Evolutionary conservation across 1,284 basidiomycete genomes (phyloP), one percentile per base, ranked within the genome.

Genomic region (Afroboletus lepidellus): DNA sequence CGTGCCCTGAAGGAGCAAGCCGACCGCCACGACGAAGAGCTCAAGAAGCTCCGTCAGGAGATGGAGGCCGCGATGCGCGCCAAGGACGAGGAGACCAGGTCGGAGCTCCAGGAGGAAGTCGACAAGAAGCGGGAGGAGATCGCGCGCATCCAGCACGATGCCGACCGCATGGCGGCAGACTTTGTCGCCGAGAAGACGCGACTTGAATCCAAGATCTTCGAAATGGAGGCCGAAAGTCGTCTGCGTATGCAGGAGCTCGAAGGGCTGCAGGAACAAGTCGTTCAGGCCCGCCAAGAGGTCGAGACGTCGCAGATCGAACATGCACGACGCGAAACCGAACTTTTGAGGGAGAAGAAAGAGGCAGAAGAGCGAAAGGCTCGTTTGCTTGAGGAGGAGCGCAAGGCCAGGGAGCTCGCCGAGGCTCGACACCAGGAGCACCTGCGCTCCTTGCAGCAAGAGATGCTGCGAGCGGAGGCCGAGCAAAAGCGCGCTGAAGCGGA

Each of bases 41-140:
- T 77, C 57, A 57, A 56, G 42, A 61, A 58, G 15, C 56, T 77
- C 20, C 64, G 66, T 11, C 58, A 64, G n/a, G 75, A 76, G 54
- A 71, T 75, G 67, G 60, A 66, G 57, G 57, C 53, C 43, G 72
- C 73, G 2, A 67, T 72, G 56, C 62, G 53, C 15, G 61, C 61
- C 50, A 73, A 72, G 56, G 72, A 75, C 52, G 72, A 75, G 43
- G 70, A 76, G 53, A 68, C 69, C 13, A 62, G 57, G 32, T 46
- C 43, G 42, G 72, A 75, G 53, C 64, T 74, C 50, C 72, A 75
- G 47, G 59, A 62, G 0, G 74, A 75, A 59, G 65, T 66, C 15
- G 67, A 67, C 52, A 72, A 57, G 46, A 64, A 70, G 51, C 63
- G 67, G 33, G 53, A 59, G 30, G 69, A 74, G 48, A 66, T 70